Percentiles rank a stretch among this genome's conserved stretches.
phyloP scores from a whole-genome alignment of 2,329 filamentous ascomycete genomes.

The Pyricularia pennisetigena region DNA sequence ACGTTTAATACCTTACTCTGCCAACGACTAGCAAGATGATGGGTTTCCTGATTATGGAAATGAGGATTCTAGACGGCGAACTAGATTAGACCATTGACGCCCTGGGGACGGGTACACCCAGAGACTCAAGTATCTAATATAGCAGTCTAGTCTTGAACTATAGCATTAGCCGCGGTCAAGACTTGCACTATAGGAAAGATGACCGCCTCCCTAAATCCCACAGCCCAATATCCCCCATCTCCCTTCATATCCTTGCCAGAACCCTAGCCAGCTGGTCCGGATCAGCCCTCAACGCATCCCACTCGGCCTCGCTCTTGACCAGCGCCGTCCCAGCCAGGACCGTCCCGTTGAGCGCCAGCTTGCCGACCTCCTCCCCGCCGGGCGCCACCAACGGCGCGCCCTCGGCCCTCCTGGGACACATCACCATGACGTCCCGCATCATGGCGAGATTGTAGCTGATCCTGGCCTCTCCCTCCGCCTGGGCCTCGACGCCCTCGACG shows the following conservation, averaged over 20 bases:
- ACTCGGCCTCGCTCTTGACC: conserved; percentile 49
- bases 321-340: conserved; percentile 54
- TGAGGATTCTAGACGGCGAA: no score
- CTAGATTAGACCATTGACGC: no score
- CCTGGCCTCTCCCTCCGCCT: conserved; percentile 26
- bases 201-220: no score
- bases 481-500: conserved; percentile 5
- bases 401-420: conserved; percentile 45
- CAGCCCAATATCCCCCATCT: background rate
- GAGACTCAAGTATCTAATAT: no score
- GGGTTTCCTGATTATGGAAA: no score
- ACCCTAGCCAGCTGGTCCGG: conserved; percentile 26
- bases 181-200: no score
- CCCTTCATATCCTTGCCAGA: conserved; percentile 23
- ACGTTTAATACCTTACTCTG: no score
- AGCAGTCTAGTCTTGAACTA: no score
- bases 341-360: conserved; percentile 48
- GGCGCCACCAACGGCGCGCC: conserved; percentile 23
- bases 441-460: conserved; percentile 58
- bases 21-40: no score
- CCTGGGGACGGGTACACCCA: no score
- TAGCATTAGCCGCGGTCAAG: no score
- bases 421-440: conserved; percentile 40
- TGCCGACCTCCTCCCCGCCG: conserved; percentile 24
- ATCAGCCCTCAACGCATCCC: conserved; percentile 39